Percentiles rank a stretch among this genome's conserved stretches.
Evolutionary conservation across 257 asterid species (phyloP).

Genomic region (Nicotiana attenuata): DNA sequence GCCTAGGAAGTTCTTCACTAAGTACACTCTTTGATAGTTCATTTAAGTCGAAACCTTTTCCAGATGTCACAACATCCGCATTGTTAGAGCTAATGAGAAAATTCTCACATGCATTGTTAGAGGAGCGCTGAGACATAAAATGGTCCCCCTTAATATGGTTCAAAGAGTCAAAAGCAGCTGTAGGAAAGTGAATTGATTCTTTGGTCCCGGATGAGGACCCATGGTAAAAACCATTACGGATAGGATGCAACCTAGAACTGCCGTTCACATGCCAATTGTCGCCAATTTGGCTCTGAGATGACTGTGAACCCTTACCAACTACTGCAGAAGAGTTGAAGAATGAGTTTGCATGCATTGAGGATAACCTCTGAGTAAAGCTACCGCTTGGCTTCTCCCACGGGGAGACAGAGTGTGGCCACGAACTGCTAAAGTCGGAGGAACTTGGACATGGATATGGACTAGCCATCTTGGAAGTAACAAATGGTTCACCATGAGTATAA

Average conservation of each 20-base stretch:
- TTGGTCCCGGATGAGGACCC: slow-evolving; percentile 61
- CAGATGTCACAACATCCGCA: slow-evolving; percentile 32
- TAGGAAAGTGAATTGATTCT: slow-evolving; percentile 29
- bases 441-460: slow-evolving; percentile 35
- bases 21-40: slow-evolving; percentile 40
- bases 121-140: slow-evolving; percentile 25
- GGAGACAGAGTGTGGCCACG: slow-evolving; percentile 49
- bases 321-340: slow-evolving; percentile 39
- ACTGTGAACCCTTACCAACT: slow-evolving; percentile 29
- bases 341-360: slow-evolving; percentile 35
- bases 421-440: slow-evolving; percentile 36
- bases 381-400: slow-evolving; percentile 58
- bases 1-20: slow-evolving; percentile 28
- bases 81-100: slow-evolving; percentile 21
- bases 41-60: slow-evolving; percentile 63
- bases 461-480: slow-evolving; percentile 38
- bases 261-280: slow-evolving; percentile 49
- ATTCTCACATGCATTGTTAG: slow-evolving; percentile 32
- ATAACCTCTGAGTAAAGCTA: slow-evolving; percentile 43
- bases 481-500: slow-evolving; percentile 36
- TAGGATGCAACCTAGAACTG: slow-evolving; percentile 27
- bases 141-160: slow-evolving; percentile 29
- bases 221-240: slow-evolving; percentile 41
- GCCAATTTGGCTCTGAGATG: slow-evolving; percentile 34
- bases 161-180: slow-evolving; percentile 30